Evolutionary conservation across 2,329 filamentous ascomycete species (phyloP), one percentile per base, ranked within the genome.

Genomic region (Periglandula ipomoeae): DNA sequence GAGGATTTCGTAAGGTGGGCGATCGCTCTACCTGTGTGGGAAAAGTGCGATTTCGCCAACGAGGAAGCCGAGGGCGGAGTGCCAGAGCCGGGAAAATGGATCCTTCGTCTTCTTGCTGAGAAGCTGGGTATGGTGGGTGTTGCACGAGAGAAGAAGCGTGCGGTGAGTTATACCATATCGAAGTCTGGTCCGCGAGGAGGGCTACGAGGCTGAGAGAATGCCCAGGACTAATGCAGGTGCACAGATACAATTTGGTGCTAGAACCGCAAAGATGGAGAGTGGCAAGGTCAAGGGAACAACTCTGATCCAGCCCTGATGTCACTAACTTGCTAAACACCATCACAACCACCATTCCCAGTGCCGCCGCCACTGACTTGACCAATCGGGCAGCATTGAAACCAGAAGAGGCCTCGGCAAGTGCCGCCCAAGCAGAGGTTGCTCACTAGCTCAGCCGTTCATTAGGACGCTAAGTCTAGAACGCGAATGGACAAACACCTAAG

Each of bases 21-120:
- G 6, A 76, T 97, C 23, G 72, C 72, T 39, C 72, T 76, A 22
- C 85, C 89, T 0, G 84, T 91, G 0, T 87, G 81, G 76, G 80
- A 87, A 51, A 97, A 97, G 63, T 96, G 89, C 58, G 89, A 91
- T 41, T 97, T 96, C 63, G 79, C 77, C n/a, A 72, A 74, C 37
- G 54, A 57, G 3, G 59, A 57, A 7, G 64, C 63, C 5, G 61
- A 64, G 32, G 17, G 17, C 19, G 46, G 17, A 19, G 19, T 13
- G 8, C 43, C 42, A 13, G 89, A 95, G 55, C 77, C 87, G 0
- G 89, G 82, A 15, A 98, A 98, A 68, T 81, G 85, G 59, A 74
- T 90, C 1, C 68, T 98, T 46, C 77, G 93, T 20, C 72, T 95
- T 20, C 67, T 95, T 20, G 89, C 90, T 0, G 78, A 82, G 64